These are phyloP conservation scores for Pterocarpus santalinus DNA, from an alignment of 306 rosid species.

Conservation along the genomic window DNA sequence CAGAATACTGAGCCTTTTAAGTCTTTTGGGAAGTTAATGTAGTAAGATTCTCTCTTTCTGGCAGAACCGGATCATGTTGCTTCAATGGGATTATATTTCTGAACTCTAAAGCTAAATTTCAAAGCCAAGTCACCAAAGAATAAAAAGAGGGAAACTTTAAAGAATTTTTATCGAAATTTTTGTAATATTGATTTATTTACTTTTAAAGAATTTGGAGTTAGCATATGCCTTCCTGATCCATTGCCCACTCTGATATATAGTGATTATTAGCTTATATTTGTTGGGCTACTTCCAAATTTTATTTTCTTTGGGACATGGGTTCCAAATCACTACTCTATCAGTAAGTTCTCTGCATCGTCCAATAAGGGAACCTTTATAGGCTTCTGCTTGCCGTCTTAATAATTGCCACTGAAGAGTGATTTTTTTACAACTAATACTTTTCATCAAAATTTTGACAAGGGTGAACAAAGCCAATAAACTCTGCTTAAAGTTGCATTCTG, in stretches of 20 bases:
- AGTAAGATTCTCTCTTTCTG: conserved; percentile 13
- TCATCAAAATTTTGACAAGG: not conserved
- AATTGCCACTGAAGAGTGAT: not conserved
- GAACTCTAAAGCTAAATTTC: not conserved
- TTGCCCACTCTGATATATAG: not conserved
- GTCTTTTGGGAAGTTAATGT: not conserved
- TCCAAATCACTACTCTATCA: not conserved
- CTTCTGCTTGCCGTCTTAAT: not conserved
- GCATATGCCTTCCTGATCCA: conserved; percentile 26
- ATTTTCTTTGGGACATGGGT: not conserved
- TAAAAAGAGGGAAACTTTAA: not conserved
- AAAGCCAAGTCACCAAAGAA: not conserved
- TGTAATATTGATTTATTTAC: not conserved
- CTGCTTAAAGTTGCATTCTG: not conserved
- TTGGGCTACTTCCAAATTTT: not conserved
- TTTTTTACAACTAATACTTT: not conserved
- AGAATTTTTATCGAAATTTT: not conserved
- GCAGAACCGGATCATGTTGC: conserved; percentile 3
- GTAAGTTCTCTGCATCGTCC: not conserved
- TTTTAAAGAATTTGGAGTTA: not conserved
- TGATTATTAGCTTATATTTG: not conserved
- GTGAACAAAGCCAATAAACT: not conserved
- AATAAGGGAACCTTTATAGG: conserved; percentile 7
- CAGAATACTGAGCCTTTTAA: not conserved
- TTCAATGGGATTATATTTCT: not conserved